Base-by-base conservation (phyloP, 2,329 filamentous ascomycete species). In the Ceratocystis eucalypticola region DNA sequence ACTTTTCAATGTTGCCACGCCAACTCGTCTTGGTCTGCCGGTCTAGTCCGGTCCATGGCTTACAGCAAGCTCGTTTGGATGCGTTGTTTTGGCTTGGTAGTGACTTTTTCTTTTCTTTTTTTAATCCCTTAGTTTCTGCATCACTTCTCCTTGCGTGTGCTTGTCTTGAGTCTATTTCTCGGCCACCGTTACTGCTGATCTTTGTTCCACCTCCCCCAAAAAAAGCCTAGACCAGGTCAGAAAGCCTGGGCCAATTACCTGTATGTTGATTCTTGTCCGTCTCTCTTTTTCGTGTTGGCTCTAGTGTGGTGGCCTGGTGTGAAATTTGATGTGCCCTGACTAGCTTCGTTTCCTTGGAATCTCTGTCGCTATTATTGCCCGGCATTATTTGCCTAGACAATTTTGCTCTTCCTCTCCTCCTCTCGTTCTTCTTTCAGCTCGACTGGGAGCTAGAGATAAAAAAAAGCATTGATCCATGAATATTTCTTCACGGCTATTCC, bases 301-400 rank as follows among this genome's bases (percentile, higher is more conserved):
- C 53, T 59, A 37, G 55, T 59, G 53, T 37, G 8, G 33, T 37
- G 33, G 10, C 28, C 53, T 17, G n/a, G 30, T 30, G 28, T 59
- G 55, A 59, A 59, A 59, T 59, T 59, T 59, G 55, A 59, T 59
- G 55, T 59, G 55, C 55, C 55, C 55, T 59, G 30, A 37, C 55
- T 59, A 59, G 55, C 28, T 59, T 53, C 20, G 48, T 53, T 53
- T 50, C 8, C 7, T n/a, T 53, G 48, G 48, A 53, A 53, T 53
- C 20, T 53, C 48, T 15, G 22, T 53, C 48, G 22, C 55, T 59
- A n/a, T 37, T 37, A 37, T 37, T 59, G 28, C 55, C 17, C 10
- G 55, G 8, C 22, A 53, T 53, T 53, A 53, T 53, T 53, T 22
- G 5, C 48, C n/a, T 53, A 37, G 2, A 5, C 20, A 59, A 37